These are phyloP conservation scores for Puccinia coronata DNA, from an alignment of 1,284 basidiomycete genomes.

Conservation along the genomic window DNA sequence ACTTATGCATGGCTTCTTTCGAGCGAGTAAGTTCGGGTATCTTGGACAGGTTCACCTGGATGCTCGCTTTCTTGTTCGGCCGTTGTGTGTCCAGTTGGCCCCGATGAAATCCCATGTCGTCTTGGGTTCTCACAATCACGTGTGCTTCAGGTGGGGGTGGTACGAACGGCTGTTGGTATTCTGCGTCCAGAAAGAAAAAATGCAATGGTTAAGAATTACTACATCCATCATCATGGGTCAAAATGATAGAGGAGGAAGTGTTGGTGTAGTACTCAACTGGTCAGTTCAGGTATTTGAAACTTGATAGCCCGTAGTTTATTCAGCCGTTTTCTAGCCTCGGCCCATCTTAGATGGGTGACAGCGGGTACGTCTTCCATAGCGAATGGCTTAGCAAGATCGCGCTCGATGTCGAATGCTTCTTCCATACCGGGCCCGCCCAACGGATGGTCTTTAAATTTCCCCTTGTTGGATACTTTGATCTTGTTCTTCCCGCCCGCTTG, in stretches of 20 bases:
- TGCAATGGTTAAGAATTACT: not conserved
- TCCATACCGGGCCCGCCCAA: constrained; percentile 45
- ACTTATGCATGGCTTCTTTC: constrained; percentile 34
- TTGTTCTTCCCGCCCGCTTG: constrained; percentile 45
- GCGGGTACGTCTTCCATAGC: constrained; percentile 40
- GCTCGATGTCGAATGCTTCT: constrained; percentile 42
- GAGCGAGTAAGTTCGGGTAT: not conserved
- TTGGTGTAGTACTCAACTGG: not conserved
- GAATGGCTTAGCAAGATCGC: constrained; percentile 36
- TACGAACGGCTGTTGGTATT: constrained; percentile 40
- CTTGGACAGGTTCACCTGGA: constrained; percentile 24
- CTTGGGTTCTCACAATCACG: constrained; percentile 27
- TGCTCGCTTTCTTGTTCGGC: constrained; percentile 34
- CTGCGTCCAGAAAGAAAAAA: not conserved
- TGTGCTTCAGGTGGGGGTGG: constrained; percentile 39
- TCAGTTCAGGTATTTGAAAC: constrained; percentile 36
- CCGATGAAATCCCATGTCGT: constrained; percentile 44
- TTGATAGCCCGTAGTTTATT: constrained; percentile 27
- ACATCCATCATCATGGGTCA: not conserved
- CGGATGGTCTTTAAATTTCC: constrained; percentile 41
- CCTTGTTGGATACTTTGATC: constrained; percentile 44
- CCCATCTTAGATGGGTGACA: constrained; percentile 32
- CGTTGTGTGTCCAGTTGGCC: constrained; percentile 37
- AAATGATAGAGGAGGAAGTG: not conserved
- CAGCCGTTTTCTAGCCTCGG: constrained; percentile 34